These are phyloP conservation scores for Blastobotrys muscicola DNA, from an alignment of 805 yeast genomes.

Conservation along the genomic window DNA sequence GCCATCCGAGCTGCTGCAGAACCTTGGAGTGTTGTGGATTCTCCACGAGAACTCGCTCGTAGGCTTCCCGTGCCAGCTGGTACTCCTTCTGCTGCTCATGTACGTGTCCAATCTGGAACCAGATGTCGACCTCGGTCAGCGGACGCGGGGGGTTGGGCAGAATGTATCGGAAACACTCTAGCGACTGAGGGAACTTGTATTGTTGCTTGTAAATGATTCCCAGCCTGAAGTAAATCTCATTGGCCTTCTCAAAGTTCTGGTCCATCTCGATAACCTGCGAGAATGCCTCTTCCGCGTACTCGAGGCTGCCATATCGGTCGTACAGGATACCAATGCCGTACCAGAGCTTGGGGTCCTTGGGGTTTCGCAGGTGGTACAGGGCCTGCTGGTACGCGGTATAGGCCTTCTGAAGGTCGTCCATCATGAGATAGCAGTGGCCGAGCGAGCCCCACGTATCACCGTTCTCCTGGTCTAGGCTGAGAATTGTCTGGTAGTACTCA, in stretches of 20 bases:
- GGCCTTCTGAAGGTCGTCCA: constrained; percentile 92
- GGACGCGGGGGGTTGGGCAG: constrained; percentile 90
- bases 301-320: constrained; percentile 91
- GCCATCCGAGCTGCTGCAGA: constrained; percentile 89
- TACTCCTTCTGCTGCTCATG: constrained; percentile 90
- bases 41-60: constrained; percentile 80
- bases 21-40: constrained; percentile 95
- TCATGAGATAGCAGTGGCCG: constrained; percentile 91
- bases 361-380: constrained; percentile 77
- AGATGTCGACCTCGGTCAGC: constrained; percentile 89
- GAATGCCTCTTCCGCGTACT: constrained; percentile 97
- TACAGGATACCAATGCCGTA: constrained; percentile 96
- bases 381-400: constrained; percentile 97
- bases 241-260: constrained; percentile 91
- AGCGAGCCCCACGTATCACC: constrained; percentile 97
- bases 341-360: constrained; percentile 95
- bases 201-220: constrained; percentile 97
- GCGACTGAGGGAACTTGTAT: constrained; percentile 71
- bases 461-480: constrained; percentile 71
- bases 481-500: constrained; percentile 81
- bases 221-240: constrained; percentile 89
- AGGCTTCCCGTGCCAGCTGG: constrained; percentile 88
- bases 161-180: constrained; percentile 92
- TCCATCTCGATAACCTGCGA: constrained; percentile 92
- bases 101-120: constrained; percentile 97